These are phyloP conservation scores for Zea luxurians DNA, from an alignment of 176 grass and related monocot species.

Conservation along the genomic window DNA sequence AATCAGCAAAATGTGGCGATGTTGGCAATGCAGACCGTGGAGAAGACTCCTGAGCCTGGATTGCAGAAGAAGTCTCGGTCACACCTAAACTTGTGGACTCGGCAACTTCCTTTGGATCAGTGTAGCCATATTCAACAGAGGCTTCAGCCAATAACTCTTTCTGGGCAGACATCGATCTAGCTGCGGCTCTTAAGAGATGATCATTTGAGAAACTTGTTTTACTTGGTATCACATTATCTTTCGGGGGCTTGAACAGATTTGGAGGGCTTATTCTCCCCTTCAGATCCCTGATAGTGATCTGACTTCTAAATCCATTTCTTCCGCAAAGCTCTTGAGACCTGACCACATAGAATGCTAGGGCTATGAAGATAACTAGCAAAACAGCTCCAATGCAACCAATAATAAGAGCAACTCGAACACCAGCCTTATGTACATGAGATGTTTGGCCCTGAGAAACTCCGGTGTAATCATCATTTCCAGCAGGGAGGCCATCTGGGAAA, in stretches of 20 bases:
- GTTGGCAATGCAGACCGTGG: conserved; percentile 42
- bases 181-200: conserved; percentile 63
- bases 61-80: conserved; percentile 47
- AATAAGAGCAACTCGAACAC: conserved; percentile 69
- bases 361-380: conserved; percentile 71
- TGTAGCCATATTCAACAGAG: conserved; percentile 67
- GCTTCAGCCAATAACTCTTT: conserved; percentile 78
- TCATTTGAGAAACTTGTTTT: conserved; percentile 95
- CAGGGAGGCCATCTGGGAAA: conserved; percentile 66
- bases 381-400: conserved; percentile 72
- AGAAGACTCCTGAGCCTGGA: conserved; percentile 44
- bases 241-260: conserved; percentile 58
- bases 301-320: conserved; percentile 61
- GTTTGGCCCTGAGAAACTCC: conserved; percentile 28
- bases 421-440: conserved; percentile 58
- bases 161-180: conserved; percentile 83
- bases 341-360: conserved; percentile 69
- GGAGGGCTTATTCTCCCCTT: conserved; percentile 63
- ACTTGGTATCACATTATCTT: conserved; percentile 72
- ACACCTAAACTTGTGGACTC: conserved; percentile 43
- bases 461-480: conserved; percentile 45
- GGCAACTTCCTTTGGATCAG: conserved; percentile 57
- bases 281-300: conserved; percentile 70
- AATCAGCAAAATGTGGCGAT: conserved; percentile 52
- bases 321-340: conserved; percentile 85